Evolutionary conservation across 192 early-diverging fungal genomes (phyloP), one percentile per base, ranked within the genome.

Genomic region (Rhizophagus sp.): DNA sequence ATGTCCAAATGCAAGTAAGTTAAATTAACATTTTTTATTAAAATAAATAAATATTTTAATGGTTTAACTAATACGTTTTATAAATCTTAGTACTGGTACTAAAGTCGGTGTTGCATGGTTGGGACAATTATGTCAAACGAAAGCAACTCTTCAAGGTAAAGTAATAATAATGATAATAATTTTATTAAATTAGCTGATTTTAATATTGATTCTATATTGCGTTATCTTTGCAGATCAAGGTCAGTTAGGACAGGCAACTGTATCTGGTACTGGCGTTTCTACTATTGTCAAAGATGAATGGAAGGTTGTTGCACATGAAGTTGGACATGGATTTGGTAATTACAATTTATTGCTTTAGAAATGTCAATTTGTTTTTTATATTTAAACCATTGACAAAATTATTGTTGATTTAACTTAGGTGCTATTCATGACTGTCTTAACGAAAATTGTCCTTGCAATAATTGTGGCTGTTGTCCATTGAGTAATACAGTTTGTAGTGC

Each of bases 271-370:
- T 0, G 97, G 92, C 50, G 92, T 98, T 2, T 95, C 94, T 22
- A 93, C 96, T 0, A 89, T 90, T n/a, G 91, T 89, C 22, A 88
- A 90, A n/a, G 91, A 91, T 75, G 94, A 96, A 83, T 98, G 96
- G 96, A 95, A 95, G 85, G 93, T 97, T 5, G 92, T 97, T 12
- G 97, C 97, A 33, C 97, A 98, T 81, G 97, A 97, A 84, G 90
- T 97, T 82, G 96, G 96, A 27, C 96, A 97, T 80, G 91, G 91
- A 57, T 94, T 94, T 84, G 85, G 79, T 83, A 83, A 80, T 12
- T 44, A 10, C 39, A 76, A 78, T 17, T 73, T 4, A 24, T 25
- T 78, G 5, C 2, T 76, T 81, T 65, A n/a, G 44, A 24, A 52
- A 25, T 8, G 22, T 78, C 11, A 65, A 7, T 85, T 62, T 34